phyloP scores from a whole-genome alignment of 2,329 filamentous ascomycete genomes.

The Alternaria solani region DNA sequence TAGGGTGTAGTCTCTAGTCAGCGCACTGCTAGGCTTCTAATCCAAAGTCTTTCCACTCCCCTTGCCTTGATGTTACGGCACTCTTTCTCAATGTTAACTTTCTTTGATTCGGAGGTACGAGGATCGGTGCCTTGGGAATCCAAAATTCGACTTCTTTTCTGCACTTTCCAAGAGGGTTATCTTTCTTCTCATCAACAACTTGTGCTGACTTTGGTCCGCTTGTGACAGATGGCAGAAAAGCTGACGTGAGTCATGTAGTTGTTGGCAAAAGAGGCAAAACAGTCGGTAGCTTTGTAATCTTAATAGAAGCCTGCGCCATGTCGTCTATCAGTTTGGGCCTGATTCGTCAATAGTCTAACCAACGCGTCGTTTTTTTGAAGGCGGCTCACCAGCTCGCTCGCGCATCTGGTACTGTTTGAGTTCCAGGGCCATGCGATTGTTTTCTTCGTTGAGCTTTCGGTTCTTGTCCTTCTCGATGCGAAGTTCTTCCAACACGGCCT shows the following conservation, averaged over 20 bases:
- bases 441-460: constrained; percentile 31
- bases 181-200: neutral
- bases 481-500: constrained; percentile 23
- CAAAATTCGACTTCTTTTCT: neutral
- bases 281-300: neutral
- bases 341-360: neutral
- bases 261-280: neutral
- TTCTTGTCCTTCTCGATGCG: constrained; percentile 21
- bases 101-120: neutral
- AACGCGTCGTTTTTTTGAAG: neutral
- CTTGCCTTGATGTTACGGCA: neutral
- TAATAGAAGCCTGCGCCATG: neutral
- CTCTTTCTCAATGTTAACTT: neutral
- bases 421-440: constrained; percentile 25
- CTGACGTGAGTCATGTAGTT: neutral
- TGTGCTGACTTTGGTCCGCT: neutral
- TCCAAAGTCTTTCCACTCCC: neutral
- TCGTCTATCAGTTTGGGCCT: neutral
- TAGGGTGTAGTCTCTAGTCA: neutral
- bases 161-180: neutral
- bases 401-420: constrained; percentile 23
- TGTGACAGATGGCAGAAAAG: neutral
- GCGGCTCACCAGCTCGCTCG: neutral
- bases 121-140: neutral
- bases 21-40: neutral